Evolutionary conservation across 179 eudicot genomes (phyloP), one percentile per base, ranked within the genome.

Genomic region (Sideroxylon spinosum): DNA sequence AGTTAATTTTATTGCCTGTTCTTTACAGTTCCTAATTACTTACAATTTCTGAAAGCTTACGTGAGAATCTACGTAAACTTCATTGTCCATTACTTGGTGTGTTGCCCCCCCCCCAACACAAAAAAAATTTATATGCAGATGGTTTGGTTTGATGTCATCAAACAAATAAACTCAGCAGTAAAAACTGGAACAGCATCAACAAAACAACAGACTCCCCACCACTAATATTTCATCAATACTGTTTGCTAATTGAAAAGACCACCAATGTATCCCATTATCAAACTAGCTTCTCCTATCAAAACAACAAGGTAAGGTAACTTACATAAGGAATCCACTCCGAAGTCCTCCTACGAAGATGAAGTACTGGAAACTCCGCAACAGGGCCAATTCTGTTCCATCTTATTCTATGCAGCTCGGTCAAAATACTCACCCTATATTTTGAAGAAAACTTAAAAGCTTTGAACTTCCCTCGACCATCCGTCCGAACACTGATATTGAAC

Each of bases 291-390:
- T 44, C 28, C 37, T 25, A 32, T 44, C 65, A 53, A 57, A 55
- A 73, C 10, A 19, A 37, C 44, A 53, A n/a, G 19, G 20, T 12
- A 8, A 49, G 25, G n/a, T 12, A 78, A 88, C 99, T 91, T 89
- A 95, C 99, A 82, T 74, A 85, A 80, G 98, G 91, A 79, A 89
- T 82, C 99, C 98, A 95, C 80, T 93, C 96, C 1, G 90, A 82
- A 82, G 84, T 93, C 77, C 94, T 87, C 74, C 98, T 86, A 53
- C 94, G 89, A 67, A 93, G 92, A 91, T 93, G 99, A 83, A 92
- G 90, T 57, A 95, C 99, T 0, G 90, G 88, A 81, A 83, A 95
- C 85, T 95, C 99, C 0, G 92, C 91, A 46, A 92, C 87, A 23
- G 89, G 73, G 14, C 88, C 89, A 71, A 88, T 78, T 73, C 87